Conservation (phyloP, 352 stramenopile species). For the Phytopythium sindhum region DNA sequence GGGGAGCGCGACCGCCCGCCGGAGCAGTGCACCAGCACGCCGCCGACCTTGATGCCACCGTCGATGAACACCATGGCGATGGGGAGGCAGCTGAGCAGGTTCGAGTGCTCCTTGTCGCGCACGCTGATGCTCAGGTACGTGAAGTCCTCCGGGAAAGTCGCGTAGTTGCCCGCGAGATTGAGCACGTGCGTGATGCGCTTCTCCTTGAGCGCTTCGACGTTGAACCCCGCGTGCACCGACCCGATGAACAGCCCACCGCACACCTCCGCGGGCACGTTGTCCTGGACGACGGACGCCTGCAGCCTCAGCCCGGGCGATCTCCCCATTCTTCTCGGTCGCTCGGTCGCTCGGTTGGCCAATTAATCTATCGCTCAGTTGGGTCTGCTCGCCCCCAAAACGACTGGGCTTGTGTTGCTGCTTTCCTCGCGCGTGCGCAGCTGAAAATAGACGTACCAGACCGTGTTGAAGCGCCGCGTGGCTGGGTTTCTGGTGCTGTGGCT, state of each 20-base stretch:
- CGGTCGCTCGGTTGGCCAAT: background rate
- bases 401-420: too few species aligned
- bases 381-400: background rate
- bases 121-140: constrained; percentile 89
- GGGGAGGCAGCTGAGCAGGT: constrained; percentile 84
- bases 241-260: constrained; percentile 72
- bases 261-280: constrained; percentile 82
- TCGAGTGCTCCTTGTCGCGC: constrained; percentile 87
- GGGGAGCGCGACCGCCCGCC: constrained; percentile 83
- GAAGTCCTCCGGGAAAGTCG: constrained; percentile 87
- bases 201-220: constrained; percentile 75
- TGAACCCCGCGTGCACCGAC: constrained; percentile 86
- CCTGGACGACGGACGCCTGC: constrained; percentile 71
- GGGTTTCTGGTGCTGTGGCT: background rate
- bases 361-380: background rate
- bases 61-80: constrained; percentile 80
- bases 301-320: constrained; percentile 54
- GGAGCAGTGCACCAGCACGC: constrained; percentile 82
- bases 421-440: background rate
- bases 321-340: constrained; percentile 25
- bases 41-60: constrained; percentile 50
- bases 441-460: constrained; percentile 5
- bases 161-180: constrained; percentile 80
- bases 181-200: constrained; percentile 80
- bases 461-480: background rate